These are phyloP conservation scores for Penicillium robsamsonii DNA, from an alignment of 495 filamentous ascomycete species.

Conservation along the genomic window DNA sequence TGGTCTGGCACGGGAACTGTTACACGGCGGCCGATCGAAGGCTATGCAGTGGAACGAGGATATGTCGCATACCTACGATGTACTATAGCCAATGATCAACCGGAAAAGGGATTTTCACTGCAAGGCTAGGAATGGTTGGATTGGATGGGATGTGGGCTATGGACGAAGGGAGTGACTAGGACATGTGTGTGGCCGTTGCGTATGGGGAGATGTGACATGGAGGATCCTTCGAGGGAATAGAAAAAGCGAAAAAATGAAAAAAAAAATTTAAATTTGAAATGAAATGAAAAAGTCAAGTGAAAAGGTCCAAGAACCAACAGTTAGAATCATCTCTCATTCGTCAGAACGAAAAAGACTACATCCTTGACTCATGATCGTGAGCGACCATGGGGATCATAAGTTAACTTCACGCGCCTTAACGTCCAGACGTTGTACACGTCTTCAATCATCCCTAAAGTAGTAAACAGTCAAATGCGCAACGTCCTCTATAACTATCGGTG, in stretches of 20 bases:
- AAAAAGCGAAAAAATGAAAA: background rate
- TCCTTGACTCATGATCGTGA: background rate
- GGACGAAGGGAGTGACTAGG: constrained; percentile 5
- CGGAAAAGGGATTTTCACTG: background rate
- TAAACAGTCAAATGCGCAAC: background rate
- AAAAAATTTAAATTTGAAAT: no score
- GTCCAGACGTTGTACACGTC: background rate
- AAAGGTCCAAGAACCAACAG: constrained; percentile 8
- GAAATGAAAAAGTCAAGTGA: background rate
- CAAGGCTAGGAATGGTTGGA: background rate
- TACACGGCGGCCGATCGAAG: background rate
- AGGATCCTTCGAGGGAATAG: background rate
- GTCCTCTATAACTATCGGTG: constrained; percentile 6
- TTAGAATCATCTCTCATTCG: background rate
- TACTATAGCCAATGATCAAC: background rate
- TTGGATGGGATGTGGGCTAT: background rate
- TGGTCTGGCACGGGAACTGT: background rate
- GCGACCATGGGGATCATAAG: constrained; percentile 10
- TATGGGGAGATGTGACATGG: constrained; percentile 4
- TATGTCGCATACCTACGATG: background rate
- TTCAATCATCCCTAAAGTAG: background rate
- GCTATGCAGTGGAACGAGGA: background rate
- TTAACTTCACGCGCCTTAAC: background rate
- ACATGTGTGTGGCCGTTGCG: background rate
- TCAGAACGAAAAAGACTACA: background rate